phyloP scores from a whole-genome alignment of 192 early-diverging fungal species.

The Backusella circina region DNA sequence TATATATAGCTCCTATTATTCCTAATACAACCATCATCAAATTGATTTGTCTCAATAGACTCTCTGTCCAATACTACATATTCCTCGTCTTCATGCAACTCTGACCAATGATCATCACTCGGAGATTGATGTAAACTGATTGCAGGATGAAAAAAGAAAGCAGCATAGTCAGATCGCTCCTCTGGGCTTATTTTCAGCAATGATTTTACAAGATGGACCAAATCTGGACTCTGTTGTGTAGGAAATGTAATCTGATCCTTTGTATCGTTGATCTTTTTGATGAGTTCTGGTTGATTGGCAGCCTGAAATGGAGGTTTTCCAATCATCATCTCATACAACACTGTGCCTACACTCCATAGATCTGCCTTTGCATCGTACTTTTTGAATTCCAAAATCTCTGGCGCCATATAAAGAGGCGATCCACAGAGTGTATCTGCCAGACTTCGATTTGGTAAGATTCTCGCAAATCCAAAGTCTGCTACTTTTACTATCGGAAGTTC shows the following conservation, averaged over 20 bases:
- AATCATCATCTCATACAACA: constrained; percentile 90
- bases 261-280: constrained; percentile 83
- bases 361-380: constrained; percentile 95
- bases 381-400: constrained; percentile 83
- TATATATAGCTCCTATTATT: neutral
- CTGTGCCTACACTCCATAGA: constrained; percentile 95
- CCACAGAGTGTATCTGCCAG: constrained; percentile 95
- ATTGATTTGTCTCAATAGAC: constrained; percentile 65
- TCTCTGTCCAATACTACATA: constrained; percentile 74
- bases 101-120: neutral
- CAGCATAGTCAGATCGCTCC: constrained; percentile 88
- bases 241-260: constrained; percentile 85
- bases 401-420: constrained; percentile 94
- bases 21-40: constrained; percentile 59
- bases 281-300: constrained; percentile 88
- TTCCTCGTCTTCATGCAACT: constrained; percentile 46
- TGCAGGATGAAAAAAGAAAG: constrained; percentile 86
- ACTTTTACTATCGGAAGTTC: constrained; percentile 82
- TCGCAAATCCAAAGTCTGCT: constrained; percentile 98
- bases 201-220: constrained; percentile 64
- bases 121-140: constrained; percentile 22
- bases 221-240: constrained; percentile 42
- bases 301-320: constrained; percentile 92
- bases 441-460: constrained; percentile 72
- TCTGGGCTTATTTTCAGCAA: constrained; percentile 82